Evolutionary conservation across 495 filamentous ascomycete genomes (phyloP).

Genomic region (Xylaria acuta): DNA sequence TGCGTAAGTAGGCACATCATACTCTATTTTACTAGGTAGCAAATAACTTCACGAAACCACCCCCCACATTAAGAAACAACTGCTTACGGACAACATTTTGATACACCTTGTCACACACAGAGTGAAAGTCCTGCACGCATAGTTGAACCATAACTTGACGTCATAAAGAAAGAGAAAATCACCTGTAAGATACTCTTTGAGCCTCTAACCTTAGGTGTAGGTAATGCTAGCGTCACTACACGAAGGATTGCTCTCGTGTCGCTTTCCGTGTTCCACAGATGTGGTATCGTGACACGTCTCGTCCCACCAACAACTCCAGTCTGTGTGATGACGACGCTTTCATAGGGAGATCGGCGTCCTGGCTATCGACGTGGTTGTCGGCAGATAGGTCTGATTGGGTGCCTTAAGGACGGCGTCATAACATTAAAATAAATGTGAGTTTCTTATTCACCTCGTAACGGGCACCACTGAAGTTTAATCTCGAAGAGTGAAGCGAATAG

Average conservation of each 20-base stretch:
- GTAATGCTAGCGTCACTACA: not conserved
- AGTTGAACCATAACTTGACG: too few species aligned
- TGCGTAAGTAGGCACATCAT: too few species aligned
- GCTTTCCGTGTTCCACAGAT: not conserved
- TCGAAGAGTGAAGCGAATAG: not conserved
- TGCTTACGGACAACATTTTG: not conserved
- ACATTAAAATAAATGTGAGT: not conserved
- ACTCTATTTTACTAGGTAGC: too few species aligned
- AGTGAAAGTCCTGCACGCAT: too few species aligned
- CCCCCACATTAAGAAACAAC: not conserved
- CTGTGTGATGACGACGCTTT: not conserved
- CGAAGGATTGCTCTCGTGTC: not conserved
- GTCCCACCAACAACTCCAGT: not conserved
- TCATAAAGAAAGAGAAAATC: too few species aligned
- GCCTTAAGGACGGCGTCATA: not conserved
- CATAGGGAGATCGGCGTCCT: not conserved
- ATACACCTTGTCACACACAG: not conserved
- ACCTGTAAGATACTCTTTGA: not conserved
- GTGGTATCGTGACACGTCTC: not conserved
- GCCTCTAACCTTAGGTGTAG: not conserved
- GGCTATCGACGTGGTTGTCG: not conserved
- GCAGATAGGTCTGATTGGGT: not conserved
- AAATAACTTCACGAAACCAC: not conserved
- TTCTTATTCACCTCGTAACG: not conserved
- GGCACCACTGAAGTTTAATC: not conserved